Base-by-base conservation (phyloP, 2,329 filamentous ascomycete species). In the Phaeosphaeriaceae sp. region DNA sequence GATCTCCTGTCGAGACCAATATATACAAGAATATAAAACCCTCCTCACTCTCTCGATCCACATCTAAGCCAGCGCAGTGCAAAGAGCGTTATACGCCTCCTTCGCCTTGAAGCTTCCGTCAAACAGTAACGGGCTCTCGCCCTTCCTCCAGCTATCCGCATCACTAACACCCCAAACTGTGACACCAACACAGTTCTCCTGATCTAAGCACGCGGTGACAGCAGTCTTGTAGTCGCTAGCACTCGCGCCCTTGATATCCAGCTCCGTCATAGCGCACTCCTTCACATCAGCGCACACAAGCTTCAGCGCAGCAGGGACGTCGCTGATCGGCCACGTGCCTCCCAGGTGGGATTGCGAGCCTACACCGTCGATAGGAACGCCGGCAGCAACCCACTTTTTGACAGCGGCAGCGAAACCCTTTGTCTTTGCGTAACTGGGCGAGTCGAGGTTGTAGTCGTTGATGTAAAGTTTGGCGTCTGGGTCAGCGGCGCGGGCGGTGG, bases 401-500 rank as follows among this genome's bases (percentile, higher is more conserved):
- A 92, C 89, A 68, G 88, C 80, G 36, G 71, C 73, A 4, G 84
- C 80, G 80, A 89, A 85, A 48, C 77, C 81, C 17, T 75, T 78
- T 3, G 81, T 81, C 80, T 92, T 92, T 62, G 83, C 79, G 67
- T 84, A 83, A 63, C 67, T 82, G 19, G 88, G 82, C 45, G 76
- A 80, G 77, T 90, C 89, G 52, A 90, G 83, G 79, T 82, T 83
- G 73, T 82, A 83, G 70, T 92, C 89, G 77, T 92, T 93, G 79
- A 92, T 90, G 80, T 91, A 93, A 41, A 92, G 82, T 77, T 89
- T 89, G 2, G 87, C 88, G 55, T 77, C 68, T 2, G 89, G 88
- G 73, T 92, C 90, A 15, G 88, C 89, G 9, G 82, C 81, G 51
- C 85, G 84, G 20, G 90, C 90, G 11, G 89, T 86, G 52, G 85